Evolutionary conservation across 1,139 yeast genomes (phyloP), one percentile per base, ranked within the genome.

Genomic region (Hanseniaspora uvarum): DNA sequence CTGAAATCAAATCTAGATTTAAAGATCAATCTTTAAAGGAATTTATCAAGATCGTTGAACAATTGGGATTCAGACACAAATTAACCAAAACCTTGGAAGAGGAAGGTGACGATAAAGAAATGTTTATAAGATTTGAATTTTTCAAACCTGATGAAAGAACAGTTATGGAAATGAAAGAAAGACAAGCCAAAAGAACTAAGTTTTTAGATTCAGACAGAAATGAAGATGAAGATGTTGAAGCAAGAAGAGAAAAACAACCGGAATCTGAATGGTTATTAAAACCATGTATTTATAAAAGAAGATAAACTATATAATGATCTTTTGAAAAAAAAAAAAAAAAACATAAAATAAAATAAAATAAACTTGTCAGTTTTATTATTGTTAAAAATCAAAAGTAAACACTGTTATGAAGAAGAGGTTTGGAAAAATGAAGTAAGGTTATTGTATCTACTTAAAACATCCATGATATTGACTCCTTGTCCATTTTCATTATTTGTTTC

Each of bases 61-160:
- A 80, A 55, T 70, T 80, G 60, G 98, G 97, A 0, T 85, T 92
- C 61, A 83, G 85, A 72, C 95, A 88, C 69, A 86, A 86, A 66
- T 77, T 77, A 56, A 88, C 96, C 0, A 49, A 49, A 19, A 34
- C 53, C n/a, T 23, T 49, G 19, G 53, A 49, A 21, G 53, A 49
- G n/a, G 97, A 92, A 67, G 85, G 85, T 61, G 72, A 76, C 26
- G 92, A 92, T 69, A 86, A 86, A 66, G 47, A 49, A 14, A 92
- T 92, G 97, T 92, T 92, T 66, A 83, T 95, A 6, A 75, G 95
- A 65, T 88, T 92, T 66, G 97, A 92, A 65, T 92, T 92, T 64
- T 86, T 85, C 72, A 87, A 87, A 70, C 94, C 96, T 1, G 76
- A 89, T 11, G 74, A 74, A 54, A 88, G 85, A 55, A 77, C 84